Conservation (phyloP, 495 filamentous ascomycete genomes). For the Xylaria cubensis region DNA sequence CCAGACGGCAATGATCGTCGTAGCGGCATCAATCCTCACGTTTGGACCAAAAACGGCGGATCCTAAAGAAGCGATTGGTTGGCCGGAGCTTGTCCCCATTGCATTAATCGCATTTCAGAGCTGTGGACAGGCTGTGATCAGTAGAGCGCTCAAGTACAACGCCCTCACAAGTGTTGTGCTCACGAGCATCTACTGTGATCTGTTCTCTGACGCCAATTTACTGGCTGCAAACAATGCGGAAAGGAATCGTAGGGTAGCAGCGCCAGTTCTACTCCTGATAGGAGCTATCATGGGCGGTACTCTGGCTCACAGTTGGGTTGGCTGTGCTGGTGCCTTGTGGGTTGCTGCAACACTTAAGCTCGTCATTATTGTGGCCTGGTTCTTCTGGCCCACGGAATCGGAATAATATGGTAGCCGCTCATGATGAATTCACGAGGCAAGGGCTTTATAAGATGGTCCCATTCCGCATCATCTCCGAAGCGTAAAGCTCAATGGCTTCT, state of each 20-base stretch:
- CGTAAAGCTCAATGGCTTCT: neutral
- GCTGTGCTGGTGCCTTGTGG: constrained; percentile 70
- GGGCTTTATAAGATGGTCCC: neutral
- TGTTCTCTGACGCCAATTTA: constrained; percentile 68
- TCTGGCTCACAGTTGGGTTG: constrained; percentile 61
- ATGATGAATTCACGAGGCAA: neutral
- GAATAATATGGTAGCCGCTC: neutral
- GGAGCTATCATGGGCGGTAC: constrained; percentile 67
- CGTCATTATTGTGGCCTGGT: constrained; percentile 59
- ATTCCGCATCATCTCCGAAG: neutral
- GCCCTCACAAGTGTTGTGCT: constrained; percentile 72
- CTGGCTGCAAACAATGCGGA: constrained; percentile 60
- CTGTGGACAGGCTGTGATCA: constrained; percentile 72
- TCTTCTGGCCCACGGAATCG: constrained; percentile 58
- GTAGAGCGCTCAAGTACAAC: constrained; percentile 66
- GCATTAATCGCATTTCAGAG: constrained; percentile 73
- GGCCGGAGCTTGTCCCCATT: constrained; percentile 66
- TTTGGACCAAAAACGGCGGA: constrained; percentile 39
- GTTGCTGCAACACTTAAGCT: constrained; percentile 63
- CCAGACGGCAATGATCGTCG: constrained; percentile 60
- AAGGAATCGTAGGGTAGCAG: constrained; percentile 63
- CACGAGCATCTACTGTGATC: constrained; percentile 74
- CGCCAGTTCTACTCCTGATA: constrained; percentile 62
- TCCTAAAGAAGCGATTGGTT: constrained; percentile 55
- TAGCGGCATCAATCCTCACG: constrained; percentile 66